Evolutionary conservation across 441 rosid species (phyloP).

Genomic region (Populus hybrid): DNA sequence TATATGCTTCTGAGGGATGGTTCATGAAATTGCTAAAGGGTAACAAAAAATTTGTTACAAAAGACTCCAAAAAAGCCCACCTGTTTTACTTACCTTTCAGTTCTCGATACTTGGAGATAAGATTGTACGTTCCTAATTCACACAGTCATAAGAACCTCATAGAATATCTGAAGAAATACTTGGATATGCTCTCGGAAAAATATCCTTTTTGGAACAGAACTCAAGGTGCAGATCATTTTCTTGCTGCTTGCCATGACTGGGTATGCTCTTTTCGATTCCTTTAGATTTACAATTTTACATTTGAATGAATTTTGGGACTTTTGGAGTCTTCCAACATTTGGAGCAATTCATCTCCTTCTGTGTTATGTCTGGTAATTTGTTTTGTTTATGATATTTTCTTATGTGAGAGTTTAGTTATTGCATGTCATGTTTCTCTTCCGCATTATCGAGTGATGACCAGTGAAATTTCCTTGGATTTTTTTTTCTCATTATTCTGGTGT

Average conservation of each 20-base stretch:
- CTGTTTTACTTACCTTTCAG: slow-evolving; percentile 87
- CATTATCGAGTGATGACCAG: not conserved
- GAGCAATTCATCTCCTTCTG: slow-evolving; percentile 1
- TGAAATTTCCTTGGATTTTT: not conserved
- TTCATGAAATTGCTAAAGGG: slow-evolving; percentile 78
- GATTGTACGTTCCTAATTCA: slow-evolving; percentile 62
- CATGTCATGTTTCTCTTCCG: not conserved
- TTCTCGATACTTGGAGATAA: slow-evolving; percentile 66
- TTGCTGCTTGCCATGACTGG: slow-evolving; percentile 99
- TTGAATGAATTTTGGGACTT: not conserved
- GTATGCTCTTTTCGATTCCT: slow-evolving; percentile 35
- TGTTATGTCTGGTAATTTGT: not conserved
- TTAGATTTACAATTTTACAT: not conserved
- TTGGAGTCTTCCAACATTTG: slow-evolving; percentile 10
- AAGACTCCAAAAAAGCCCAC: slow-evolving; percentile 65
- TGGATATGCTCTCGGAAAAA: slow-evolving; percentile 56
- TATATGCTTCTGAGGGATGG: slow-evolving; percentile 98
- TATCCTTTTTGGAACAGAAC: slow-evolving; percentile 88
- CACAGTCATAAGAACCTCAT: slow-evolving; percentile 59
- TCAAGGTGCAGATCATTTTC: slow-evolving; percentile 84
- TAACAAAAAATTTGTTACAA: slow-evolving; percentile 62
- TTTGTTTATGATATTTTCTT: not conserved
- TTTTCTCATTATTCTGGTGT: not conserved
- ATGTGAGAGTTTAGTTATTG: not conserved
- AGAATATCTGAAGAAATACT: slow-evolving; percentile 49